Conservation (phyloP, 176 grass and related monocot species). For the bread wheat (Triticum aestivum) region IWGSC_CS_RefSeq_v2.1 NC_057796.1:286217561-286218060, state of each 20-base stretch:
- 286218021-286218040: conserved; percentile 68
- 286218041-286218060: conserved; percentile 55
- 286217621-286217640: conserved; percentile 1
- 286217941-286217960: not conserved
- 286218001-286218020: not conserved
- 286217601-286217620: not conserved
- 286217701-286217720: not conserved
- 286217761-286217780: not conserved
- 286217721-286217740: not conserved
- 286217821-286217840: not conserved
- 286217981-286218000: conserved; percentile 5
- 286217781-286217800: not conserved
- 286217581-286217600: not conserved
- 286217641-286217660: conserved; percentile 7
- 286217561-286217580: not conserved
- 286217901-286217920: not conserved
- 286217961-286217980: not conserved
- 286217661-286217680: conserved; percentile 15
- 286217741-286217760: not conserved
- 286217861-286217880: not conserved
- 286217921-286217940: not conserved
- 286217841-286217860: not conserved
- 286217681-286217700: not conserved
- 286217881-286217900: not conserved
- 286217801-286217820: not conserved